Conservation (phyloP, 2,329 filamentous ascomycete genomes). For the Fusarium sublunatum region DNA sequence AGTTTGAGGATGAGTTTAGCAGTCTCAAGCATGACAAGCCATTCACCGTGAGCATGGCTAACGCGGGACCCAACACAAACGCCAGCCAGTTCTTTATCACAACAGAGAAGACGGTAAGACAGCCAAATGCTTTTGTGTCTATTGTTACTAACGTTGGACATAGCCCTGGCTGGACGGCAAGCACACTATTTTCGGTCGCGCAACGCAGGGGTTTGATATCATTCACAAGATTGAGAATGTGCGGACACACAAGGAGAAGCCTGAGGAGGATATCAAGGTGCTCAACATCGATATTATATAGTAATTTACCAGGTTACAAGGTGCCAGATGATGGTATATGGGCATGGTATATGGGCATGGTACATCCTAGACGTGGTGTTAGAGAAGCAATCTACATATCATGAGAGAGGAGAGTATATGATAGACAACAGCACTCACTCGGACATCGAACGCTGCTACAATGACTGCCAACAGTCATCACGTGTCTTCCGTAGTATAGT, state of each 20-base stretch:
- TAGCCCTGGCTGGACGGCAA: conserved; percentile 93
- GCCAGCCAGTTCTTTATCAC: conserved; percentile 99
- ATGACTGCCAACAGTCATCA: conserved; percentile 6
- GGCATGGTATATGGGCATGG: background rate
- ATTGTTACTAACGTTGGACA: conserved; percentile 42
- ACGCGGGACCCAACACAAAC: conserved; percentile 94
- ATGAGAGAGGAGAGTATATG: background rate
- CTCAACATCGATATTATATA: conserved; percentile 80
- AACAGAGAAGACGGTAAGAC: conserved; percentile 87
- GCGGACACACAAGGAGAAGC: conserved; percentile 89
- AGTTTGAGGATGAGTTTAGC: conserved; percentile 95
- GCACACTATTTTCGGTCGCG: conserved; percentile 94
- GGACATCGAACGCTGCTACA: conserved; percentile 19
- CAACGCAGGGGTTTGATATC: conserved; percentile 90
- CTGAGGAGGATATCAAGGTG: conserved; percentile 97
- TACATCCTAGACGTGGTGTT: background rate
- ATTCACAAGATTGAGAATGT: conserved; percentile 95
- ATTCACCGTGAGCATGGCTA: conserved; percentile 97
- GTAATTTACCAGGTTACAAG: conserved; percentile 1
- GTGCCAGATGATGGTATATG: background rate
- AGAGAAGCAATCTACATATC: background rate
- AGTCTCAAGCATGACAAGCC: conserved; percentile 93
- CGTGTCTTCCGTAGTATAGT: conserved; percentile 36
- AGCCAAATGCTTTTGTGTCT: background rate
- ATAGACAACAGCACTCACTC: background rate